phyloP scores from a whole-genome alignment of 108 stramenopile genomes.

The Schizochytrium sp. region DNA sequence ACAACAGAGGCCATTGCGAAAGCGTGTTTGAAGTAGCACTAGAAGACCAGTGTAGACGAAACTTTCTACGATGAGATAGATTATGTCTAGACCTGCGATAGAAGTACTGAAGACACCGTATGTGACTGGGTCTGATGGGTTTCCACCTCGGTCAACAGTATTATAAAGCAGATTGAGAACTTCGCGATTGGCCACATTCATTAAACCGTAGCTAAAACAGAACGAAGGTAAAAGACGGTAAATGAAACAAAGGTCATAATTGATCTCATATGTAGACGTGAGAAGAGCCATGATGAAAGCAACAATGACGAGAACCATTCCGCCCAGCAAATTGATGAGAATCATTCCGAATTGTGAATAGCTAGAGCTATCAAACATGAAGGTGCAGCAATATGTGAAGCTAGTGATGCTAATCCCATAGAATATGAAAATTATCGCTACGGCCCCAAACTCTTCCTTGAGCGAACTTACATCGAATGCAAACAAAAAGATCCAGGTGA shows the following conservation, averaged over 20 bases:
- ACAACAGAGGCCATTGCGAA: slow-evolving; percentile 11
- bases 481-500: slow-evolving; percentile 64
- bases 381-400: slow-evolving; percentile 53
- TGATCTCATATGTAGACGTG: not conserved
- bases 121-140: not conserved
- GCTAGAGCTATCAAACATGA: slow-evolving; percentile 20
- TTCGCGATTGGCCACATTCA: not conserved
- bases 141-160: not conserved
- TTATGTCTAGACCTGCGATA: slow-evolving; percentile 38
- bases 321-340: slow-evolving; percentile 5
- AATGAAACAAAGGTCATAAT: slow-evolving; percentile 44
- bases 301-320: slow-evolving; percentile 59
- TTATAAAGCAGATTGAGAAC: not conserved
- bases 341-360: slow-evolving; percentile 14
- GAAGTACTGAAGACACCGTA: slow-evolving; percentile 8
- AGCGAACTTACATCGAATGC: slow-evolving; percentile 65
- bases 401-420: slow-evolving; percentile 62
- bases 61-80: not conserved
- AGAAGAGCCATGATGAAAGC: slow-evolving; percentile 57
- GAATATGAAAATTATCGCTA: slow-evolving; percentile 68
- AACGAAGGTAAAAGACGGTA: slow-evolving; percentile 60
- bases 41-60: slow-evolving; percentile 7
- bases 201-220: slow-evolving; percentile 55
- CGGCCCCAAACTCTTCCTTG: slow-evolving; percentile 47
- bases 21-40: slow-evolving; percentile 13